Conservation (phyloP, 2,329 filamentous ascomycete genomes). For the Monosporascus cannonballus region DNA sequence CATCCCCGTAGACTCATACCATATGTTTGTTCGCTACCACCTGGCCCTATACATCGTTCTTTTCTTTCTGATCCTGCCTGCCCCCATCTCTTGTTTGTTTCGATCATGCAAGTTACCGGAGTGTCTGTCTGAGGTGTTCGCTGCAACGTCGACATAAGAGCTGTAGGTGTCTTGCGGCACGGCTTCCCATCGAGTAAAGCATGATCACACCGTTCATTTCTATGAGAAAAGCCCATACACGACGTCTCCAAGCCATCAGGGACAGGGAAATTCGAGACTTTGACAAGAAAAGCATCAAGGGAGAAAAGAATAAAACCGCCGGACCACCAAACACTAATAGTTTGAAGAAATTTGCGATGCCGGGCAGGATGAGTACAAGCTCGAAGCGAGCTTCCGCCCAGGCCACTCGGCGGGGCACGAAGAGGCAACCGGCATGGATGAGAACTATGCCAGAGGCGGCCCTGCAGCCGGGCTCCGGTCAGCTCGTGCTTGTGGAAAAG, state of each 20-base stretch:
- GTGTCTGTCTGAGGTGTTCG: not conserved
- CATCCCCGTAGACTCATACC: too few species aligned
- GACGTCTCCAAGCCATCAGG: not conserved
- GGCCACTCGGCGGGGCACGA: not conserved
- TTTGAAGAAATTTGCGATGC: not conserved
- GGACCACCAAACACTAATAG: not conserved
- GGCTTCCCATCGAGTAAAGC: not conserved
- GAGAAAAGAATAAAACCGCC: too few species aligned
- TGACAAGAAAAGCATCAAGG: not conserved
- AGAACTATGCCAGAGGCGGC: not conserved
- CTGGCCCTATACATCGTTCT: not conserved
- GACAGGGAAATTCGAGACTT: not conserved
- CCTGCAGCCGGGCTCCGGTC: not conserved
- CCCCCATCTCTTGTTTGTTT: not conserved
- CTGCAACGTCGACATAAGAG: not conserved
- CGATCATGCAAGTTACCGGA: too few species aligned
- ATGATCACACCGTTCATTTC: slow-evolving; percentile 12
- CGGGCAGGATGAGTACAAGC: not conserved
- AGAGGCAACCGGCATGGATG: not conserved
- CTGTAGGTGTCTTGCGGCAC: not conserved
- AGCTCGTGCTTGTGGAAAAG: not conserved
- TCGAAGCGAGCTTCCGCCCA: not conserved
- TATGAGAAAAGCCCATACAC: slow-evolving; percentile 6
- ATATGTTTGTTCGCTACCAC: not conserved
- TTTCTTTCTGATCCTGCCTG: not conserved